phyloP scores from a whole-genome alignment of 2,329 filamentous ascomycete genomes.

The Neofusicoccum sp. region DNA sequence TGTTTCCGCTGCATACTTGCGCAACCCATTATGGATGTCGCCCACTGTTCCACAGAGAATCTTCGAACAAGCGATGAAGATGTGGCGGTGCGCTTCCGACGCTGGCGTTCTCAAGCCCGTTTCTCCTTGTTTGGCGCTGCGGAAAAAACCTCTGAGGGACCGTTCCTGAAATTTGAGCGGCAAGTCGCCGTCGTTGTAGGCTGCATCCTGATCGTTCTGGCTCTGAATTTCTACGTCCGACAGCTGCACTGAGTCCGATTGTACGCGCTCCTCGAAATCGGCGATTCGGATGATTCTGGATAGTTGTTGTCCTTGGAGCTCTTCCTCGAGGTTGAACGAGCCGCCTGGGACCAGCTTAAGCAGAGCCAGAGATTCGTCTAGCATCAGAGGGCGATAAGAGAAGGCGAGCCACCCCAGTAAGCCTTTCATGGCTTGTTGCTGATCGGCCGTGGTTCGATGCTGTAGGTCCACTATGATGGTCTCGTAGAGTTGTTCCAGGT shows the following conservation, averaged over 20 bases:
- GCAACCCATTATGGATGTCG: not conserved
- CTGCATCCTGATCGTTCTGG: slow-evolving; percentile 3
- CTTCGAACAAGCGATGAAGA: not conserved
- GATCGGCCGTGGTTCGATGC: slow-evolving; percentile 21
- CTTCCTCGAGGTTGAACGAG: slow-evolving; percentile 23
- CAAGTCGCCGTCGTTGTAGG: slow-evolving; percentile 19
- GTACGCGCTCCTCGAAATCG: not conserved
- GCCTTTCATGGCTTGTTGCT: slow-evolving; percentile 23
- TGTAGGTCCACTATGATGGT: slow-evolving; percentile 23
- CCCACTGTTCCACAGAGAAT: not conserved
- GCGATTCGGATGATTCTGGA: not conserved
- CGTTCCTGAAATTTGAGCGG: slow-evolving; percentile 26
- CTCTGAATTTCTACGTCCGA: not conserved
- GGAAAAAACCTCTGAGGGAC: slow-evolving; percentile 25
- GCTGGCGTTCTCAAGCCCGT: slow-evolving; percentile 22
- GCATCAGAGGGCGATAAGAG: slow-evolving; percentile 23
- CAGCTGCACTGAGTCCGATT: not conserved
- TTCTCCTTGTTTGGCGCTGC: slow-evolving; percentile 19
- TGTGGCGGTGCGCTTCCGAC: slow-evolving; percentile 19
- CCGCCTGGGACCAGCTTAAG: slow-evolving; percentile 19
- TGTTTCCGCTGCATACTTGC: not conserved
- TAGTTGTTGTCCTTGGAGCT: slow-evolving; percentile 22
- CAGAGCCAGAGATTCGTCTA: slow-evolving; percentile 22
- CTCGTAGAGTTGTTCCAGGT: slow-evolving; percentile 22
- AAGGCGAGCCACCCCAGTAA: slow-evolving; percentile 27